A percentile compares a stretch with the other conserved stretches of the same genome.
These are phyloP conservation scores for Miscanthus lutarioriparius DNA, from an alignment of 176 grass and related monocot species.

Conservation along the genomic window DNA sequence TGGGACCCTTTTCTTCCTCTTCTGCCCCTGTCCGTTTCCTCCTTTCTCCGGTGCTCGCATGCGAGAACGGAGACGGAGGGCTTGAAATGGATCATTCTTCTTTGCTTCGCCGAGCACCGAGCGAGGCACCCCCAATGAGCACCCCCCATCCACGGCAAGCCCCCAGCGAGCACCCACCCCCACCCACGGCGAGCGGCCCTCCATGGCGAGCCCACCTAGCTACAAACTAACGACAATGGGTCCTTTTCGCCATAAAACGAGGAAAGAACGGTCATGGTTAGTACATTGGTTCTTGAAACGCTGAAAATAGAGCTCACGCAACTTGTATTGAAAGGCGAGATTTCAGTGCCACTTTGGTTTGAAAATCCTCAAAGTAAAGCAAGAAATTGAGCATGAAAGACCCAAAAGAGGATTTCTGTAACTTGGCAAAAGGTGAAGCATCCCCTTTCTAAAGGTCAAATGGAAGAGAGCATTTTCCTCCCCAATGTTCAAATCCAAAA, in stretches of 20 bases:
- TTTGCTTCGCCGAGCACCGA: no score
- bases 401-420: background rate
- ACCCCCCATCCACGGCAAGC: no score
- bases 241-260: background rate
- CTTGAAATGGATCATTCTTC: no score
- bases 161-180: no score
- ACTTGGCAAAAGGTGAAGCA: background rate
- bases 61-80: no score
- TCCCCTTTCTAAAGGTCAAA: conserved; percentile 3
- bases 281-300: conserved; percentile 27
- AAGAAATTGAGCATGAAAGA: background rate
- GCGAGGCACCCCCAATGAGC: no score
- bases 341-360: conserved; percentile 25
- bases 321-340: background rate
- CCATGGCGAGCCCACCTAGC: no score
- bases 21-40: no score
- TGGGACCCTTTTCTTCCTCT: no score
- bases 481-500: conserved; percentile 26
- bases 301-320: background rate
- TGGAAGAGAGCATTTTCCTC: background rate
- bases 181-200: no score
- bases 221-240: conserved; percentile 25
- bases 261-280: background rate
- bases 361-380: background rate
- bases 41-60: no score